Conservation (phyloP, 2,329 filamentous ascomycete genomes). For the Huntiella moniliformis region DNA sequence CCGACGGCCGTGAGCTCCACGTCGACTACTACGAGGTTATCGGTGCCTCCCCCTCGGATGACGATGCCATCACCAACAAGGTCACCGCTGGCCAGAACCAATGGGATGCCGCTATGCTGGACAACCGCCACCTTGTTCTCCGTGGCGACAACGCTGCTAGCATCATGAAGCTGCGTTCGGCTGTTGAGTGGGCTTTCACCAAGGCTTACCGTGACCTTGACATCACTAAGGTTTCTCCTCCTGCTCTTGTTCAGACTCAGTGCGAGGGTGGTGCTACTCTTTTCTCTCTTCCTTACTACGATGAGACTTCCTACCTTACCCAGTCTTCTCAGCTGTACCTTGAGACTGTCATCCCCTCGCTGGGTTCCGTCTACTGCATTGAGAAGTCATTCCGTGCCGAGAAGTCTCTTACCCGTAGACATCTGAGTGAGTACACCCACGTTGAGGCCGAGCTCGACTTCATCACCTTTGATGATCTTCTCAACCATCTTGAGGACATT, state of each 20-base stretch:
- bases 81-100: constrained; percentile 30
- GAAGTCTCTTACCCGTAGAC: constrained; percentile 83
- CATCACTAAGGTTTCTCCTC: constrained; percentile 69
- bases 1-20: constrained; percentile 70
- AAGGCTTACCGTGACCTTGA: constrained; percentile 58
- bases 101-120: constrained; percentile 47
- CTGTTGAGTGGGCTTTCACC: constrained; percentile 64
- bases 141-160: constrained; percentile 70
- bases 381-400: constrained; percentile 98
- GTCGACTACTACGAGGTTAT: constrained; percentile 77
- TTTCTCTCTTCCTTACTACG: constrained; percentile 79
- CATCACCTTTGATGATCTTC: constrained; percentile 77
- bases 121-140: constrained; percentile 69
- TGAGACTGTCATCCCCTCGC: constrained; percentile 75
- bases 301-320: constrained; percentile 78
- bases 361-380: constrained; percentile 94
- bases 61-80: constrained; percentile 78
- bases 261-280: constrained; percentile 85
- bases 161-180: constrained; percentile 71
- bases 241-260: constrained; percentile 84
- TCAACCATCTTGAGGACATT: constrained; percentile 70
- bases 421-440: constrained; percentile 92
- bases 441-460: constrained; percentile 94
- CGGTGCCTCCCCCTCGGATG: constrained; percentile 62
- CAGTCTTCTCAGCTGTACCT: constrained; percentile 96